A percentile compares a stretch with the other conserved stretches of the same genome.
Conservation (phyloP, 148 eudicot genomes). For the Diospyros kaki region DNA sequence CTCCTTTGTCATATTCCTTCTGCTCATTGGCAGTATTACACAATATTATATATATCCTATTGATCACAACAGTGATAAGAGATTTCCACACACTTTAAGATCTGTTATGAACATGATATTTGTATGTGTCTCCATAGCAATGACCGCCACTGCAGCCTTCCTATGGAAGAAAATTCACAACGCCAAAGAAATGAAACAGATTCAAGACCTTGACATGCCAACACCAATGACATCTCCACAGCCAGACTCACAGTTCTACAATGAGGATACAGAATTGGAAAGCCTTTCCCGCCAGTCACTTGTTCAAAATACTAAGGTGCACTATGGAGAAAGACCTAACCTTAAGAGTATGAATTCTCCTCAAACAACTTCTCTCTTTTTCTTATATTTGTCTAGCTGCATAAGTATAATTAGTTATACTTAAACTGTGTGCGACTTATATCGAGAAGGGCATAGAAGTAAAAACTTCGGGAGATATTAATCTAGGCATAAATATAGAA, state of each 20-base stretch:
- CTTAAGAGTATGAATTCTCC: conserved; percentile 54
- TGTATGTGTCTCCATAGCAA: conserved; percentile 44
- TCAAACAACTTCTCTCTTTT: background rate
- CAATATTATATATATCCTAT: conserved; percentile 60
- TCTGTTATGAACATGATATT: conserved; percentile 30
- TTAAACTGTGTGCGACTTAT: no score
- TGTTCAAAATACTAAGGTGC: conserved; percentile 40
- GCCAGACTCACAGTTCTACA: conserved; percentile 29
- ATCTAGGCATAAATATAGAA: no score
- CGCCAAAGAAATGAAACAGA: conserved; percentile 37
- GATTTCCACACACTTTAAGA: conserved; percentile 31
- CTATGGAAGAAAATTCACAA: conserved; percentile 56
- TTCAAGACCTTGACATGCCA: conserved; percentile 40
- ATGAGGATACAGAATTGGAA: conserved; percentile 65
- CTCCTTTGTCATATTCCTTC: conserved; percentile 42
- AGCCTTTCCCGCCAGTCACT: conserved; percentile 60
- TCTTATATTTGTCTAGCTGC: background rate
- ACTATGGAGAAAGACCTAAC: conserved; percentile 69
- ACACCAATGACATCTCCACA: conserved; percentile 44
- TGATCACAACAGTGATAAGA: conserved; percentile 47
- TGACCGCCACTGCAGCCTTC: conserved; percentile 40
- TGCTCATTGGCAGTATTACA: conserved; percentile 43
- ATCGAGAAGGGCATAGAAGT: no score
- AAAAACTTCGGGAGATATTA: no score
- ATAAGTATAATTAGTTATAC: background rate